Evolutionary conservation across 768 basidiomycete species (phyloP).

Genomic region (Termitomyces titanicus): DNA sequence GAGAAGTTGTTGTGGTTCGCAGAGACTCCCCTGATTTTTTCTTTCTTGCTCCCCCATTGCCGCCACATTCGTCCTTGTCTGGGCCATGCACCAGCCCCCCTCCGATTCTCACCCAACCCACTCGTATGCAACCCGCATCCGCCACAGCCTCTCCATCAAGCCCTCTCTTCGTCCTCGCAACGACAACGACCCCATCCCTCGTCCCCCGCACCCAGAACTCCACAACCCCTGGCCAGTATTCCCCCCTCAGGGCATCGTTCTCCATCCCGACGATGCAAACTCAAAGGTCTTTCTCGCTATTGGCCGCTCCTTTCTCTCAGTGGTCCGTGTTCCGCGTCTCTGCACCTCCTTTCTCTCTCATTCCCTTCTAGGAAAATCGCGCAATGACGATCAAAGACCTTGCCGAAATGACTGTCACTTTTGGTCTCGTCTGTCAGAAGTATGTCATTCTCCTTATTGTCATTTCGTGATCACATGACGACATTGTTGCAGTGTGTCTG

Average conservation of each 20-base stretch:
- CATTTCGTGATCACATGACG: conserved; percentile 1
- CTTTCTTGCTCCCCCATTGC: conserved; percentile 22
- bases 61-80: conserved; percentile 3
- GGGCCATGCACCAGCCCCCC: conserved; percentile 10
- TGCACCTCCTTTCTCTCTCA: conserved; percentile 16
- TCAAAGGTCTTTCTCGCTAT: conserved; percentile 74
- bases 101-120: conserved; percentile 19
- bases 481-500: conserved; percentile 51
- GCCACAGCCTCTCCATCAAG: conserved; percentile 48
- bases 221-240: conserved; percentile 36
- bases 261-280: conserved; percentile 71
- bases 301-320: conserved; percentile 67
- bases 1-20: conserved; percentile 5
- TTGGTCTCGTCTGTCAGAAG: conserved; percentile 76
- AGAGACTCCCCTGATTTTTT: conserved; percentile 19
- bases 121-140: conserved; percentile 53
- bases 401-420: conserved; percentile 62
- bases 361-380: conserved; percentile 57
- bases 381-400: conserved; percentile 88
- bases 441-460: conserved; percentile 22
- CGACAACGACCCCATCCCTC: too few species aligned
- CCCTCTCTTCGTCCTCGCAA: conserved; percentile 50
- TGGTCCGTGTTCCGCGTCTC: conserved; percentile 43
- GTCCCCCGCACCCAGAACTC: conserved; percentile 29
- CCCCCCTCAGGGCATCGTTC: conserved; percentile 59